Evolutionary conservation across 768 basidiomycete genomes (phyloP).

Genomic region (Hortiboletus campestris): DNA sequence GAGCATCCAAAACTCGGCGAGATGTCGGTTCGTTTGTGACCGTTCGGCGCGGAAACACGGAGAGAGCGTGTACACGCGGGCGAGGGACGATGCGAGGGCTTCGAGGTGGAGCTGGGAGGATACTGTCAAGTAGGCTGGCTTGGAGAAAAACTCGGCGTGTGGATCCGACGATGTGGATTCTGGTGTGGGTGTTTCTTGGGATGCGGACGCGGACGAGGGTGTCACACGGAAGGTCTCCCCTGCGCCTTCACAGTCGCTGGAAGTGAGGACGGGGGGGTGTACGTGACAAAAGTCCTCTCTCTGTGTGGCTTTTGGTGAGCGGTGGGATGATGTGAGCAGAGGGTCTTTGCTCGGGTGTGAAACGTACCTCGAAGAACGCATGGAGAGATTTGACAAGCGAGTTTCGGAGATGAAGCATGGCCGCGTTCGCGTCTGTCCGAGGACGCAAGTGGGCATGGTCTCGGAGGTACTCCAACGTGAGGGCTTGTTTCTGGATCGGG

Average conservation of each 20-base stretch:
- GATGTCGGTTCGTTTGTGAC: conserved; percentile 83
- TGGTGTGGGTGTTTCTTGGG: background rate
- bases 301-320: conserved; percentile 39
- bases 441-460: conserved; percentile 87
- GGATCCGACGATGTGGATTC: background rate
- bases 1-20: conserved; percentile 99
- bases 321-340: conserved; percentile 1
- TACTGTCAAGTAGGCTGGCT: conserved; percentile 83
- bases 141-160: conserved; percentile 64
- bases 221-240: conserved; percentile 85
- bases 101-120: conserved; percentile 97
- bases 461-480: conserved; percentile 76
- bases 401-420: conserved; percentile 75
- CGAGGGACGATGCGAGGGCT: conserved; percentile 71
- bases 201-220: conserved; percentile 23
- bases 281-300: conserved; percentile 72
- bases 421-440: conserved; percentile 66
- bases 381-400: conserved; percentile 54
- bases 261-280: conserved; percentile 86
- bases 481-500: conserved; percentile 88
- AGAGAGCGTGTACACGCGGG: conserved; percentile 87
- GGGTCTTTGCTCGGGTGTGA: background rate
- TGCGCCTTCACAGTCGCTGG: conserved; percentile 93
- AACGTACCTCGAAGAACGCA: conserved; percentile 68
- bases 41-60: conserved; percentile 95